Base-by-base conservation (phyloP, 192 early-diverging fungal species). In the Podila epicladia region DNA sequence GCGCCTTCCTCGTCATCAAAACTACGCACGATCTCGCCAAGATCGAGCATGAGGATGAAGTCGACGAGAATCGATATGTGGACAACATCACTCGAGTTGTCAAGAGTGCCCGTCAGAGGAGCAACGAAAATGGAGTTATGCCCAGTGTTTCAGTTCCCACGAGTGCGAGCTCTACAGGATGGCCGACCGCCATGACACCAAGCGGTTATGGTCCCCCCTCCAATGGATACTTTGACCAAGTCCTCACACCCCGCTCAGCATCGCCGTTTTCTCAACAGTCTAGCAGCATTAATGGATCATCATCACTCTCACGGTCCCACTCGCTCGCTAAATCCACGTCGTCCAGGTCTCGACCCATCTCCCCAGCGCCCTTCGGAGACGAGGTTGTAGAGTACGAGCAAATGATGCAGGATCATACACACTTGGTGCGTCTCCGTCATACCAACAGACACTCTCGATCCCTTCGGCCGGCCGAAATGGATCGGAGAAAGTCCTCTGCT, bases 1-100 rank as follows among this genome's bases (percentile, higher is more conserved):
- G 77, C 1, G 71, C 77, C 4, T 80, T 80, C 67, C 77, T 80
- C 15, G 71, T 71, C 48, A 80, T 80, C 67, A 80, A 80, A 48
- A 72, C 71, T 5, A 73, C 77, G 4, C 71, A 73, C 35, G 77
- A 80, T 35, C 48, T 80, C 24, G 77, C 77, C 26, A 80, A 80
- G 33, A 80, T 80, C n/a, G 77, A 80, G 24, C 71, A 69, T n/a
- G 77, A 80, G 57, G 77, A 80, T 32, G 77, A 64, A 24, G 55
- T 80, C 12, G 77, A 80, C 29, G 77, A 80, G 26, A 80, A 80
- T 29, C 71, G 77, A 9, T 80, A 73, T 64, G 70, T 80, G 19
- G 77, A 80, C 67, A 80, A 80, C 38, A 65, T 80, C 61, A 80
- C 77, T 12, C 77, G 77, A 15, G 41, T 59, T 33, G 77, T 80